Evolutionary conservation across 768 basidiomycete species (phyloP).

Genomic region (Lactifluus volemus): DNA sequence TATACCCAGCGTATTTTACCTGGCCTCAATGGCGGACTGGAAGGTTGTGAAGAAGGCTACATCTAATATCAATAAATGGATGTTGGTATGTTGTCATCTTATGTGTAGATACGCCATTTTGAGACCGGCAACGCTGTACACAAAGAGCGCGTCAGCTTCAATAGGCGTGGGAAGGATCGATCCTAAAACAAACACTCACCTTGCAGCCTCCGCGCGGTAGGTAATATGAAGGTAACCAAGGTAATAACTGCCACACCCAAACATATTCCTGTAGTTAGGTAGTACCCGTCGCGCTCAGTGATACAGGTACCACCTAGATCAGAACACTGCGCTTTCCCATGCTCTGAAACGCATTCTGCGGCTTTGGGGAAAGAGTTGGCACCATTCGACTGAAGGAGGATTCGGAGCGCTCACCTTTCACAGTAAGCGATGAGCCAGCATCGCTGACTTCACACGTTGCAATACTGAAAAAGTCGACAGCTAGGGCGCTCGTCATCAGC

Average conservation of each 20-base stretch:
- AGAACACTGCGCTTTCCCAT: slow-evolving; percentile 72
- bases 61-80: background rate
- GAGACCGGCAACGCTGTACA: slow-evolving; percentile 53
- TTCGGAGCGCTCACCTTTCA: slow-evolving; percentile 39
- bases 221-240: slow-evolving; percentile 69
- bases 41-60: background rate
- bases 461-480: slow-evolving; percentile 80
- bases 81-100: background rate
- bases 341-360: slow-evolving; percentile 86
- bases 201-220: slow-evolving; percentile 80
- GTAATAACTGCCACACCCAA: slow-evolving; percentile 65
- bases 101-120: slow-evolving; percentile 62
- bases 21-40: no score
- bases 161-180: background rate
- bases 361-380: slow-evolving; percentile 34
- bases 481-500: slow-evolving; percentile 30
- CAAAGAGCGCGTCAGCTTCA: background rate
- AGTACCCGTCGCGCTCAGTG: slow-evolving; percentile 88
- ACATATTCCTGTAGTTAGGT: slow-evolving; percentile 74
- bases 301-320: slow-evolving; percentile 72
- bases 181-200: slow-evolving; percentile 37
- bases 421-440: slow-evolving; percentile 39
- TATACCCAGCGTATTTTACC: no score
- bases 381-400: background rate
- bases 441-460: slow-evolving; percentile 75